A percentile compares a stretch with the other conserved stretches of the same genome.
Conservation (phyloP, 768 basidiomycete species). For the Xerocomellus amylosporus region DNA sequence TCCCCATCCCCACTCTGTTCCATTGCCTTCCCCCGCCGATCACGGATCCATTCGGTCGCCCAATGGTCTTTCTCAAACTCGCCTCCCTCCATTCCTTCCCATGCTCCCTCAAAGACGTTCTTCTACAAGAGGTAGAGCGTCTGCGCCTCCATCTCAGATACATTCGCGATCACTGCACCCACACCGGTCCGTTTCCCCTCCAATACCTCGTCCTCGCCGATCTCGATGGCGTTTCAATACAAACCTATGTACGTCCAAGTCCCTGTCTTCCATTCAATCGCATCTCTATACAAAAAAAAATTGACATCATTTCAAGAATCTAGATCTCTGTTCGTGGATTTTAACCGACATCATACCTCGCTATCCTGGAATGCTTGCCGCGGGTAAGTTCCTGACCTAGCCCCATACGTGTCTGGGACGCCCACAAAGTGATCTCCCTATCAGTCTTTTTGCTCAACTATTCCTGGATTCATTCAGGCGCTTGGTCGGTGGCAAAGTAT, state of each 20-base stretch:
- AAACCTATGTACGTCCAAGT: constrained; percentile 48
- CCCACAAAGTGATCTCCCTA: constrained; percentile 1
- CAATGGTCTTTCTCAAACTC: constrained; percentile 56
- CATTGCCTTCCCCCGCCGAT: constrained; percentile 53
- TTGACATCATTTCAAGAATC: constrained; percentile 38
- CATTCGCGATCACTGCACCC: constrained; percentile 39
- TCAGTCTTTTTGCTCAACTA: constrained; percentile 71
- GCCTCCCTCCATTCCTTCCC: constrained; percentile 39
- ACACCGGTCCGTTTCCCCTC: constrained; percentile 41
- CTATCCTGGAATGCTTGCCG: constrained; percentile 75
- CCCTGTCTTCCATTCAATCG: constrained; percentile 3
- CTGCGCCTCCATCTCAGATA: constrained; percentile 55
- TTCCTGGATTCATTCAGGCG: constrained; percentile 67
- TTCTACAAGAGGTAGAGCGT: constrained; percentile 53
- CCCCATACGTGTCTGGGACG: background rate
- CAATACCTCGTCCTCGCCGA: constrained; percentile 73
- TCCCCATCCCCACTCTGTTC: constrained; percentile 34
- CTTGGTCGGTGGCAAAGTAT: constrained; percentile 67
- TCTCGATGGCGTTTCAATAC: constrained; percentile 52
- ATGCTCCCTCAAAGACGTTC: constrained; percentile 39
- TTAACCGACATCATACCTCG: constrained; percentile 63
- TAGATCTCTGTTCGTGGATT: constrained; percentile 64
- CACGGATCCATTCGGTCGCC: constrained; percentile 62
- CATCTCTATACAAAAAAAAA: constrained; percentile 3
- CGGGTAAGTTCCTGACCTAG: constrained; percentile 42